Evolutionary conservation across 768 basidiomycete species (phyloP).

Genomic region (Coprinellus aureogranulatus): DNA sequence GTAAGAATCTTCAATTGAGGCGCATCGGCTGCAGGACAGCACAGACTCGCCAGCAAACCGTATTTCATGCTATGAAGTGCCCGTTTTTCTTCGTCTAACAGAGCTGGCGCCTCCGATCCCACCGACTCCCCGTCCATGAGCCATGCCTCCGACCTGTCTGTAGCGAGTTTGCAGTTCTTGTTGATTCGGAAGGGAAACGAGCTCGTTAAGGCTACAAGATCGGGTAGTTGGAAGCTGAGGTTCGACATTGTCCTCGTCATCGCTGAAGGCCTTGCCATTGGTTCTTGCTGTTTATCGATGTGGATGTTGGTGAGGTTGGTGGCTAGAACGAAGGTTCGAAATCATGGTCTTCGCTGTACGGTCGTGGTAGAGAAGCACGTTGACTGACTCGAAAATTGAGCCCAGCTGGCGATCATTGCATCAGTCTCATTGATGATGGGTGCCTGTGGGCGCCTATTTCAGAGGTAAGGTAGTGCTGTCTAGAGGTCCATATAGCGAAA

Average conservation of each 20-base stretch:
- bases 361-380: too few species aligned
- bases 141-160: conserved; percentile 34
- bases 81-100: conserved; percentile 26
- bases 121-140: conserved; percentile 15
- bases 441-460: too few species aligned
- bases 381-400: too few species aligned
- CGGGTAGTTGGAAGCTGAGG: conserved; percentile 42
- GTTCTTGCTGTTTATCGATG: too few species aligned
- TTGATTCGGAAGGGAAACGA: conserved; percentile 40
- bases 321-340: too few species aligned
- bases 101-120: conserved; percentile 5
- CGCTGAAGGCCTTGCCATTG: too few species aligned
- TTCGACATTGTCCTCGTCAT: not conserved
- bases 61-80: conserved; percentile 28
- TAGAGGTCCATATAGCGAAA: too few species aligned
- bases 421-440: too few species aligned
- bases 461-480: too few species aligned
- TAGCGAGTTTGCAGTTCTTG: conserved; percentile 30
- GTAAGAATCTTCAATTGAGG: conserved; percentile 53
- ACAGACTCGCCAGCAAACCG: conserved; percentile 57
- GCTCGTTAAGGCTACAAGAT: conserved; percentile 32
- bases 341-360: too few species aligned
- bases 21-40: conserved; percentile 56
- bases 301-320: too few species aligned
- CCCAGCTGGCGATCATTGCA: too few species aligned